phyloP scores from a whole-genome alignment of 1,139 yeast species.

The Meyerozyma athensensis region DNA sequence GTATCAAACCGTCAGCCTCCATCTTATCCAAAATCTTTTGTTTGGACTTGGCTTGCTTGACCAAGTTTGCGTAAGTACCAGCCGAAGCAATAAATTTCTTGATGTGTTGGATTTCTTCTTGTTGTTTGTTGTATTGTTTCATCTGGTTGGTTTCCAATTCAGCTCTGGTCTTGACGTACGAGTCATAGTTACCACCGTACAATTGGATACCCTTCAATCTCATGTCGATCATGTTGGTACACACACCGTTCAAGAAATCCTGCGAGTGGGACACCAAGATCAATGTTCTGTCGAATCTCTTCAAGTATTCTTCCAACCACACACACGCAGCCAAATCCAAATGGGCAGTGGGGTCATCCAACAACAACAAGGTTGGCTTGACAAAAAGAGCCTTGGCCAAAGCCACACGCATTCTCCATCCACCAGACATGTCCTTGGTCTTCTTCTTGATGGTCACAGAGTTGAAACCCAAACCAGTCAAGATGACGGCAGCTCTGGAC shows the following conservation, averaged over 20 bases:
- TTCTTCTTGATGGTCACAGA: conserved; percentile 70
- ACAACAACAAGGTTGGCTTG: conserved; percentile 76
- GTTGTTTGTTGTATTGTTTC: conserved; percentile 96
- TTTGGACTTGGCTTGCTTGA: conserved; percentile 97
- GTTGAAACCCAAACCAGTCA: conserved; percentile 97
- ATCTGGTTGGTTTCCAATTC: conserved; percentile 96
- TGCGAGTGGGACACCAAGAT: conserved; percentile 96
- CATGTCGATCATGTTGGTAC: conserved; percentile 98
- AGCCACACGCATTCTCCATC: conserved; percentile 93
- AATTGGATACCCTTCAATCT: conserved; percentile 63
- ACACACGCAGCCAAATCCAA: conserved; percentile 99
- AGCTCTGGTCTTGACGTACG: conserved; percentile 88
- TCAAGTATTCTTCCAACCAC: conserved; percentile 97
- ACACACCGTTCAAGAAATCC: conserved; percentile 98
- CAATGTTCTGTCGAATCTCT: conserved; percentile 88
- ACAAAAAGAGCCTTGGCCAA: conserved; percentile 83
- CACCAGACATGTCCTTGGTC: conserved; percentile 99
- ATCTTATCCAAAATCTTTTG: conserved; percentile 98
- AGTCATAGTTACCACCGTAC: conserved; percentile 98
- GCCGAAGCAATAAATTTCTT: conserved; percentile 99
- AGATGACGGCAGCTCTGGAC: conserved; percentile 90
- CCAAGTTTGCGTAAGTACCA: conserved; percentile 99
- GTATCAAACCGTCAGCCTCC: conserved; percentile 98
- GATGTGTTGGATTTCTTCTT: conserved; percentile 97
- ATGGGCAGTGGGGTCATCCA: conserved; percentile 99